phyloP scores from a whole-genome alignment of 805 yeast species.

The Wickerhamomyces strasburgensis region DNA sequence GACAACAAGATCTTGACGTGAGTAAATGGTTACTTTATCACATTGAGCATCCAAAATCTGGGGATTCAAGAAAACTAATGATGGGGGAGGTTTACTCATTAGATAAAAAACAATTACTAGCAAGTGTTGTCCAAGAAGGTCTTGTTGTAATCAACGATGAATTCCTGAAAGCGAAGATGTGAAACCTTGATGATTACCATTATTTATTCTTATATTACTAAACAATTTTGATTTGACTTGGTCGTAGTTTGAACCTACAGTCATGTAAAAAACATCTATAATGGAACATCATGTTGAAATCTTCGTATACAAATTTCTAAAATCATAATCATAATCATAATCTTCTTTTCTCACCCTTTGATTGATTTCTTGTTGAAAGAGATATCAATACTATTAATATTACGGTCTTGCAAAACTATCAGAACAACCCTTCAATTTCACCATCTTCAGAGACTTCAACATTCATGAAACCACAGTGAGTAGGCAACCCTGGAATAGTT shows the following conservation, averaged over 20 bases:
- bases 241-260: no score
- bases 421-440: slow-evolving; percentile 89
- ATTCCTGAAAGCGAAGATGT: slow-evolving; percentile 8
- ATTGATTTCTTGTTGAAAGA: background rate
- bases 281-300: background rate
- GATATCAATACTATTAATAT: background rate
- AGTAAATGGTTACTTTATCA: slow-evolving; percentile 50
- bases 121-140: slow-evolving; percentile 66
- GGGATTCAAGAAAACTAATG: slow-evolving; percentile 49
- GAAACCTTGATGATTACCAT: background rate
- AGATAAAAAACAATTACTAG: slow-evolving; percentile 40
- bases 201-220: no score
- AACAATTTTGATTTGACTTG: no score
- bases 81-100: slow-evolving; percentile 49
- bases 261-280: background rate
- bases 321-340: background rate
- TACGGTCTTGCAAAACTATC: slow-evolving; percentile 16
- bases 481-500: slow-evolving; percentile 96
- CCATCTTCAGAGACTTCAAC: slow-evolving; percentile 90
- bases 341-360: no score
- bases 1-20: slow-evolving; percentile 37
- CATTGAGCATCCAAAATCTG: slow-evolving; percentile 43
- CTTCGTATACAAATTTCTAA: background rate
- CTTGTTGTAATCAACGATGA: slow-evolving; percentile 29
- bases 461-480: slow-evolving; percentile 94